A percentile compares a stretch with the other conserved stretches of the same genome.
phyloP scores from a whole-genome alignment of 108 stramenopile species.

The Cylindrotheca fusiformis region DNA sequence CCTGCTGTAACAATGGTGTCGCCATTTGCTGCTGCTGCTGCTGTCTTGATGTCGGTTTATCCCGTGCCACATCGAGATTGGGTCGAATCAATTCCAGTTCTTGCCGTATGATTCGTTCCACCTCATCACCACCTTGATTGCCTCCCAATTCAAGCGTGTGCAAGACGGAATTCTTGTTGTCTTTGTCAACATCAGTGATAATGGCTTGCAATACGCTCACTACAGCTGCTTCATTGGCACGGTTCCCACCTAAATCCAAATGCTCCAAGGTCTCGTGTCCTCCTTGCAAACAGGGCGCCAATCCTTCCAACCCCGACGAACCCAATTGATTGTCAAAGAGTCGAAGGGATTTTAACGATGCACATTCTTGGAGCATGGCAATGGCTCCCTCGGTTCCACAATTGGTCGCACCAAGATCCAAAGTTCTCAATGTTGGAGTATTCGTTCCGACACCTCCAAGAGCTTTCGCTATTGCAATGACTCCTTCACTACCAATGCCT shows the following conservation, averaged over 20 bases:
- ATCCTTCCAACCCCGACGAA: slow-evolving; percentile 44
- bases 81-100: slow-evolving; percentile 41
- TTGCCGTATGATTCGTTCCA: slow-evolving; percentile 35
- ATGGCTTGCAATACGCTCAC: slow-evolving; percentile 46
- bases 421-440: not conserved
- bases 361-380: slow-evolving; percentile 28
- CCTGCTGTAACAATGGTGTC: too few relatives aligned
- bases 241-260: slow-evolving; percentile 75
- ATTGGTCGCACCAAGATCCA: slow-evolving; percentile 59
- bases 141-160: slow-evolving; percentile 67
- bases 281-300: slow-evolving; percentile 38
- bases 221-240: slow-evolving; percentile 49
- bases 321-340: slow-evolving; percentile 69
- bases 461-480: not conserved
- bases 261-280: slow-evolving; percentile 52
- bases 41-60: slow-evolving; percentile 36
- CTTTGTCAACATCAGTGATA: slow-evolving; percentile 6
- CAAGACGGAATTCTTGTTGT: slow-evolving; percentile 9
- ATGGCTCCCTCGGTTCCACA: slow-evolving; percentile 55
- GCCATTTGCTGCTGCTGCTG: not conserved
- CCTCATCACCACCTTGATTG: slow-evolving; percentile 49
- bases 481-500: not conserved
- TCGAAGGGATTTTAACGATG: slow-evolving; percentile 37
- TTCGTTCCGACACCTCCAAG: not conserved
- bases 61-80: slow-evolving; percentile 72